Base-by-base conservation (phyloP, 768 basidiomycete species). In the Pisolithus sp. region DNA sequence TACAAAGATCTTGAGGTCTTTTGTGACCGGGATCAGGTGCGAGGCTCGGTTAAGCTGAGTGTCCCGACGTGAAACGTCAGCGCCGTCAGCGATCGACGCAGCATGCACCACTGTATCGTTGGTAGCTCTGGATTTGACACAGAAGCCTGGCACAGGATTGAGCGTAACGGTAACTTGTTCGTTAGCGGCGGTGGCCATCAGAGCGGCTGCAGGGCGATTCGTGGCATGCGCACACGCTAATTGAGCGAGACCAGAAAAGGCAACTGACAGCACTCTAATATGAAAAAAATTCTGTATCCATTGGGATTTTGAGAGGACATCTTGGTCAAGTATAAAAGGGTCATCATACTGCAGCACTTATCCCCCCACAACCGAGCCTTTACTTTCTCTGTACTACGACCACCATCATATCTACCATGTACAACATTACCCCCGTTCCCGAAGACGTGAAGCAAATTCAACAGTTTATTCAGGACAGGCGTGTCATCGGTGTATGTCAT, bases 391-490 rank as follows among this genome's bases (percentile, higher is more conserved):
- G 9, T 48, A 24, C 48, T 43, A 42, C 34, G 15, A 7, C 10
- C 1, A 45, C 36, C 23, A 26, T 26, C 26, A 26, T 26, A 51
- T 43, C 28, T 31, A 26, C 52, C 23, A 64, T 66, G 62, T 38
- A 78, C 71, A 74, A 68, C 63, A 73, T 81, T 26, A 78, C 83
- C 2, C 83, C 85, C 45, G 72, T 80, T 67, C 83, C 85, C 46
- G 78, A 80, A 56, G 85, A 88, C 68, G 75, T 74, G 47, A 73
- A 76, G 39, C 77, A 79, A 56, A 76, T 88, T 57, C 76, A 81
- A 60, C 75, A 80, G 59, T 89, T 86, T 74, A 83, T 91, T 70
- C 81, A 85, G 65, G 89, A 92, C 71, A 77, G 83, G 46, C 81
- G 89, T 48, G 88, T 91, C 70, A 75, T 86, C 46, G 86, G 86